phyloP scores from a whole-genome alignment of 73 alveolate species.

The Paramecium sonneborni region DNA sequence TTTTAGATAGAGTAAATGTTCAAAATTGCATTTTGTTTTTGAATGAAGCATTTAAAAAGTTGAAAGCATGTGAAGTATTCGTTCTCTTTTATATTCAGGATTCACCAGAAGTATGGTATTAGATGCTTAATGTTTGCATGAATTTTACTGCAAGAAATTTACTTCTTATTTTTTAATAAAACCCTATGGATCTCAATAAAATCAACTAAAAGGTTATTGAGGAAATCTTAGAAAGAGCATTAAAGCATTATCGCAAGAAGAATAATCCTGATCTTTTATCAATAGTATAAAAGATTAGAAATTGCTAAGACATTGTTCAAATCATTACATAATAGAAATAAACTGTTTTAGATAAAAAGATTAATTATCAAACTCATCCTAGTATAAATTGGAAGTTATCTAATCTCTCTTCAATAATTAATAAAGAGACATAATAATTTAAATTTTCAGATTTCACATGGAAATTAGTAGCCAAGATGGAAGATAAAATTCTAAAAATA shows the following conservation, averaged over 20 bases:
- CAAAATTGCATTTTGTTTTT: conserved; percentile 57
- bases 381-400: conserved; percentile 67
- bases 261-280: conserved; percentile 29
- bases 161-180: conserved; percentile 12
- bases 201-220: conserved; percentile 58
- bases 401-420: conserved; percentile 54
- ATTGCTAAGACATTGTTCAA: background rate
- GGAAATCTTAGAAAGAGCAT: conserved; percentile 65
- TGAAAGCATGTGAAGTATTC: conserved; percentile 64
- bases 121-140: conserved; percentile 64
- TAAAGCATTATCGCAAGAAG: conserved; percentile 53
- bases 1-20: conserved; percentile 47
- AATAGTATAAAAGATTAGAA: conserved; percentile 7
- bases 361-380: conserved; percentile 56
- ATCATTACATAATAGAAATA: background rate
- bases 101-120: conserved; percentile 63
- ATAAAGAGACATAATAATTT: conserved; percentile 62
- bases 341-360: background rate
- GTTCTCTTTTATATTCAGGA: background rate
- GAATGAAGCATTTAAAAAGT: conserved; percentile 66
- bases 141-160: conserved; percentile 65
- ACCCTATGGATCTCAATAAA: conserved; percentile 41
- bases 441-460: conserved; percentile 64
- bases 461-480: conserved; percentile 68
- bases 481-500: conserved; percentile 57